Evolutionary conservation across 106 monocot genomes (phyloP).

Genomic region (Amphibolis antarctica): DNA sequence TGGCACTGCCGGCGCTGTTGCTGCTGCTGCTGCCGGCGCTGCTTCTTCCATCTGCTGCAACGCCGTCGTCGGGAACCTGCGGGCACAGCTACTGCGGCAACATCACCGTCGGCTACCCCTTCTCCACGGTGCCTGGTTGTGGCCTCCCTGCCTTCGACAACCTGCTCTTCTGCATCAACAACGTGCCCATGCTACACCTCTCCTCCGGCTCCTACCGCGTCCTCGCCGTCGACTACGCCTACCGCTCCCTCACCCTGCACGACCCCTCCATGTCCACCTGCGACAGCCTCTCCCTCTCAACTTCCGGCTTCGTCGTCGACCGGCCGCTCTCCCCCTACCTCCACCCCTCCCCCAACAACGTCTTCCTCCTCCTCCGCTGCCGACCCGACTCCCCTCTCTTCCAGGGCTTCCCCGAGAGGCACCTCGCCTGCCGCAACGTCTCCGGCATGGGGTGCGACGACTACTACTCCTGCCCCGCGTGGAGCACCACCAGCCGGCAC

Average conservation of each 20-base stretch:
- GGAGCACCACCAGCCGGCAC: background rate
- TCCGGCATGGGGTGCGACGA: slow-evolving; percentile 69
- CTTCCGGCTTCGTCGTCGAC: slow-evolving; percentile 51
- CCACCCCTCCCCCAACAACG: slow-evolving; percentile 47
- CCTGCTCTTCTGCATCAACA: too few relatives aligned
- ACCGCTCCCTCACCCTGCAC: slow-evolving; percentile 48
- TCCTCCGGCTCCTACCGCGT: slow-evolving; percentile 76
- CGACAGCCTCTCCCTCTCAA: slow-evolving; percentile 27
- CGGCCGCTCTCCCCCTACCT: slow-evolving; percentile 44
- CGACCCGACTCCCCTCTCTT: slow-evolving; percentile 53
- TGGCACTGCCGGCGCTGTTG: background rate
- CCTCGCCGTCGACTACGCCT: slow-evolving; percentile 78
- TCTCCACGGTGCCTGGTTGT: slow-evolving; percentile 44
- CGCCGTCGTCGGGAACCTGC: background rate
- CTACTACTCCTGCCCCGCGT: slow-evolving; percentile 16
- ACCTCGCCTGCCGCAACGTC: slow-evolving; percentile 63
- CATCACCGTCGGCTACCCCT: slow-evolving; percentile 58
- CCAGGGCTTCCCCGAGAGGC: slow-evolving; percentile 57
- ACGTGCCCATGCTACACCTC: slow-evolving; percentile 63
- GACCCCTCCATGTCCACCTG: slow-evolving; percentile 90
- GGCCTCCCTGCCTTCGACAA: too few relatives aligned
- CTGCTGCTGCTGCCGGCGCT: background rate
- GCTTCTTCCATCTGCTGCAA: background rate
- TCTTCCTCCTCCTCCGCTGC: slow-evolving; percentile 81
- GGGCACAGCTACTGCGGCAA: slow-evolving; percentile 38